A percentile compares a stretch with the other conserved stretches of the same genome.
Conservation (phyloP, 2,329 filamentous ascomycete genomes). For the Cercospora sojina region DNA sequence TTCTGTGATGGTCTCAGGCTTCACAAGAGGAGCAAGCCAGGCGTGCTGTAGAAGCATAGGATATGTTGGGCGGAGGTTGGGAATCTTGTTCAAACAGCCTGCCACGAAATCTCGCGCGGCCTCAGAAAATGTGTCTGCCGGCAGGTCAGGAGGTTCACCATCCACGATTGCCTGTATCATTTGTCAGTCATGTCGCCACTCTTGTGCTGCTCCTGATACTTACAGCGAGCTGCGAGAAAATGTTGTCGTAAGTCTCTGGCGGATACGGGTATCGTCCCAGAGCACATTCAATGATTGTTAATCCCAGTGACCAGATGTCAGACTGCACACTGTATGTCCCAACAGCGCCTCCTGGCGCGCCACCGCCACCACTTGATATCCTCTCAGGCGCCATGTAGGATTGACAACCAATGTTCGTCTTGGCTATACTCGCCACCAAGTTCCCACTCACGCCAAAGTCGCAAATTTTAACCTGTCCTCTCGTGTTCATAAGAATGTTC, state of each 20-base stretch:
- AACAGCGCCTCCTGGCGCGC: slow-evolving; percentile 66
- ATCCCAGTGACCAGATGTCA: slow-evolving; percentile 93
- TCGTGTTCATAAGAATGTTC: slow-evolving; percentile 91
- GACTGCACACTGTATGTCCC: slow-evolving; percentile 97
- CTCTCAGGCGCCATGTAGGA: slow-evolving; percentile 98
- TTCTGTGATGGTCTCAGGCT: slow-evolving; percentile 72
- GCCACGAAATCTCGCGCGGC: slow-evolving; percentile 82
- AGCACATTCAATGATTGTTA: slow-evolving; percentile 95
- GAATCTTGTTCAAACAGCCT: slow-evolving; percentile 88
- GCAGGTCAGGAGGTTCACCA: slow-evolving; percentile 88
- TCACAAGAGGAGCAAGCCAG: slow-evolving; percentile 76
- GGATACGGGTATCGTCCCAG: slow-evolving; percentile 94
- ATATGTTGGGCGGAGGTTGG: slow-evolving; percentile 90
- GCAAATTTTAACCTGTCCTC: slow-evolving; percentile 94
- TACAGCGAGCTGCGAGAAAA: slow-evolving; percentile 95
- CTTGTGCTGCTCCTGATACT: slow-evolving; percentile 46
- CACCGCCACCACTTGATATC: slow-evolving; percentile 82
- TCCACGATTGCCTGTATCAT: slow-evolving; percentile 83
- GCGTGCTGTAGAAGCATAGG: slow-evolving; percentile 83
- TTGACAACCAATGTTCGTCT: slow-evolving; percentile 98
- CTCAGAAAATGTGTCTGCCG: slow-evolving; percentile 73
- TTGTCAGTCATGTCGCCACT: slow-evolving; percentile 22
- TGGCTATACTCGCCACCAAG: slow-evolving; percentile 92
- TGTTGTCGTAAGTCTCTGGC: slow-evolving; percentile 95
- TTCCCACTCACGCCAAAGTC: slow-evolving; percentile 98